phyloP scores from a whole-genome alignment of 352 stramenopile genomes.

The Pythium vanterpoolii region DNA sequence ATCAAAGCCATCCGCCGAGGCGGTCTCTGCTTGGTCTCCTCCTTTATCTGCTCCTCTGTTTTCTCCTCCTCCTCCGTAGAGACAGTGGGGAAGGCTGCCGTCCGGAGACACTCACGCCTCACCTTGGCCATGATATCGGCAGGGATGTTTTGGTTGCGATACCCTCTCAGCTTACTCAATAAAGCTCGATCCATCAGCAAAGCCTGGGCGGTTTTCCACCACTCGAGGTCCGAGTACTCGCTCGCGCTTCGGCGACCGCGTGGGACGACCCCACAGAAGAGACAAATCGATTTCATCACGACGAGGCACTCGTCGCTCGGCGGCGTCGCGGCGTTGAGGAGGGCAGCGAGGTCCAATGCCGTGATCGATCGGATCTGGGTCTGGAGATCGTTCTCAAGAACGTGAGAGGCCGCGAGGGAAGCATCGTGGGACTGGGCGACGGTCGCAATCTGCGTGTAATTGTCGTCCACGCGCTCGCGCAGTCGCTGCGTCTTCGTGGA shows the following conservation, averaged over 20 bases:
- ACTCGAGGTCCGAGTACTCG: conserved; percentile 74
- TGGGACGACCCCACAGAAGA: conserved; percentile 58
- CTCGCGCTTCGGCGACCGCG: conserved; percentile 47
- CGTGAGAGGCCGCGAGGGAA: conserved; percentile 44
- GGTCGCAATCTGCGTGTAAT: conserved; percentile 43
- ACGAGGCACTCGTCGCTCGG: conserved; percentile 39
- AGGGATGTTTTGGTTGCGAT: conserved; percentile 44
- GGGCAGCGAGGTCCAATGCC: conserved; percentile 59
- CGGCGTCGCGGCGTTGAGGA: conserved; percentile 60
- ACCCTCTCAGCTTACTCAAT: conserved; percentile 50
- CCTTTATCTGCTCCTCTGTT: background rate
- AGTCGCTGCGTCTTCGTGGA: conserved; percentile 37
- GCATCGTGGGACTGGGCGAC: conserved; percentile 47
- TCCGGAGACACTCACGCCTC: conserved; percentile 62
- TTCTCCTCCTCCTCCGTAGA: background rate
- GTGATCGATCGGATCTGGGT: conserved; percentile 64
- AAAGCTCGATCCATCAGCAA: conserved; percentile 77
- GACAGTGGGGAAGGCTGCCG: conserved; percentile 30
- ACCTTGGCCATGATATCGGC: conserved; percentile 78
- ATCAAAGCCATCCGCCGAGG: conserved; percentile 34
- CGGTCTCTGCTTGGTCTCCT: conserved; percentile 7
- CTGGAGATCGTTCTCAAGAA: conserved; percentile 60
- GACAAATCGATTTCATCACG: conserved; percentile 73
- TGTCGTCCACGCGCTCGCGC: conserved; percentile 54
- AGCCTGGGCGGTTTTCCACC: conserved; percentile 77